Evolutionary conservation across 2,329 filamentous ascomycete species (phyloP).

Genomic region (Aspergillus ochraceoroseus): DNA sequence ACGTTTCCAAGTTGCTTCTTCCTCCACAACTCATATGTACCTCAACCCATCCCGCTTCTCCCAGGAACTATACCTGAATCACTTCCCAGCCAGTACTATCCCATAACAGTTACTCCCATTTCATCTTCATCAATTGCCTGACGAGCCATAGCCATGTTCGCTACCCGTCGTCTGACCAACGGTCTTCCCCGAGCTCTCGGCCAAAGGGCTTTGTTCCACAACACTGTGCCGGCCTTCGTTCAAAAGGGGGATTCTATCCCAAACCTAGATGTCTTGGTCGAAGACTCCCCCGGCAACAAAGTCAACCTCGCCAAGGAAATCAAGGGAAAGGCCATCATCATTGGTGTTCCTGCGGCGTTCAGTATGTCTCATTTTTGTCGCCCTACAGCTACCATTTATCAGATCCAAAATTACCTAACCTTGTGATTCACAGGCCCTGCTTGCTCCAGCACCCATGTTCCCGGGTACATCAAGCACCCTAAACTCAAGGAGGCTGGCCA

Average conservation of each 20-base stretch:
- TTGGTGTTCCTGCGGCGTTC: slow-evolving; percentile 80
- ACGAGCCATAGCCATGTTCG: slow-evolving; percentile 32
- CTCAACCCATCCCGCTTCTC: slow-evolving; percentile 5
- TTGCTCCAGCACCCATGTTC: slow-evolving; percentile 69
- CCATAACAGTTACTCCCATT: neutral
- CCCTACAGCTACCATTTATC: too few species aligned
- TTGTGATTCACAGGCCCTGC: slow-evolving; percentile 46
- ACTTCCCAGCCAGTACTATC: neutral
- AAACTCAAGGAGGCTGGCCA: slow-evolving; percentile 73
- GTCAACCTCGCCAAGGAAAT: slow-evolving; percentile 80
- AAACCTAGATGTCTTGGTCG: slow-evolving; percentile 68
- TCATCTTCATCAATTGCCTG: neutral
- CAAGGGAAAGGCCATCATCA: slow-evolving; percentile 69
- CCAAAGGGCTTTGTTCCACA: slow-evolving; percentile 38
- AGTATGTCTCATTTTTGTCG: slow-evolving; percentile 38
- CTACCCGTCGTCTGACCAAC: slow-evolving; percentile 35
- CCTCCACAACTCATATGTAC: slow-evolving; percentile 2
- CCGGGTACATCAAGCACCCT: slow-evolving; percentile 76
- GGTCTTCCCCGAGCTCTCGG: slow-evolving; percentile 29
- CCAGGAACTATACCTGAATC: slow-evolving; percentile 4
- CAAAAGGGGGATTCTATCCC: slow-evolving; percentile 76
- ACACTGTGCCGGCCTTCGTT: slow-evolving; percentile 50
- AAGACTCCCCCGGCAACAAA: slow-evolving; percentile 86
- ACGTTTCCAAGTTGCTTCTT: neutral
- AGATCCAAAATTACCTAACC: slow-evolving; percentile 6